phyloP scores from a whole-genome alignment of 805 yeast species.

The Komagataella phaffii region DNA sequence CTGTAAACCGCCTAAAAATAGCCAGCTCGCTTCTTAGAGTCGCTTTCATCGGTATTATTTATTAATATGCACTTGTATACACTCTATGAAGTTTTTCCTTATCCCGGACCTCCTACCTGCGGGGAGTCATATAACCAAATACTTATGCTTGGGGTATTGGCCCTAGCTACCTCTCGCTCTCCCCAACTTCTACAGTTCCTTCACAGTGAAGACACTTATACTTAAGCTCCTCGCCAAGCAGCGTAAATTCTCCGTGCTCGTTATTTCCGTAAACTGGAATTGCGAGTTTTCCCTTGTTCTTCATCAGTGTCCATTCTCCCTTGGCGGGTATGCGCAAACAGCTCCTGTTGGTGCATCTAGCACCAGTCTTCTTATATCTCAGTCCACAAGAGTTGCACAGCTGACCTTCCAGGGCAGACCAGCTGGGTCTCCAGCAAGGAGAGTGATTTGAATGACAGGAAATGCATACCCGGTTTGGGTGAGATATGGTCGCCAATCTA shows the following conservation, averaged over 20 bases:
- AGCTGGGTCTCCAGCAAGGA: slow-evolving; percentile 98
- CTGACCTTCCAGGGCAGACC: slow-evolving; percentile 89
- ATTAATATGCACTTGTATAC: background rate
- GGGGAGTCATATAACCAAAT: background rate
- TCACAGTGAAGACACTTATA: slow-evolving; percentile 49
- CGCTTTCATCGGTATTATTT: background rate
- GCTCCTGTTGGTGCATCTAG: slow-evolving; percentile 62
- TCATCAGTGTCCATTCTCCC: slow-evolving; percentile 89
- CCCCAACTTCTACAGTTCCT: slow-evolving; percentile 35
- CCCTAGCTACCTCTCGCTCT: slow-evolving; percentile 4
- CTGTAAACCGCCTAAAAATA: background rate
- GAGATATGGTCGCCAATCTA: background rate
- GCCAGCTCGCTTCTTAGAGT: background rate
- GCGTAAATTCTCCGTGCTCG: slow-evolving; percentile 3
- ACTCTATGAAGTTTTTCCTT: background rate
- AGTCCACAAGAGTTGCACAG: slow-evolving; percentile 94
- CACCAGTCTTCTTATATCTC: slow-evolving; percentile 87
- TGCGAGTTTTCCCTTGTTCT: slow-evolving; percentile 41
- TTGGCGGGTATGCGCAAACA: slow-evolving; percentile 92
- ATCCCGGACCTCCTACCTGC: background rate
- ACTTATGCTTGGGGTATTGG: too few species aligned
- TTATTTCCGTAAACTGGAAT: slow-evolving; percentile 13
- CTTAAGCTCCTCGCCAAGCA: slow-evolving; percentile 9
- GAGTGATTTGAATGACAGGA: slow-evolving; percentile 86
- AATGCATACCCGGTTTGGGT: slow-evolving; percentile 49